Evolutionary conservation across 352 stramenopile genomes (phyloP), one percentile per base, ranked within the genome.

Genomic region (Blastocystis hominis): DNA sequence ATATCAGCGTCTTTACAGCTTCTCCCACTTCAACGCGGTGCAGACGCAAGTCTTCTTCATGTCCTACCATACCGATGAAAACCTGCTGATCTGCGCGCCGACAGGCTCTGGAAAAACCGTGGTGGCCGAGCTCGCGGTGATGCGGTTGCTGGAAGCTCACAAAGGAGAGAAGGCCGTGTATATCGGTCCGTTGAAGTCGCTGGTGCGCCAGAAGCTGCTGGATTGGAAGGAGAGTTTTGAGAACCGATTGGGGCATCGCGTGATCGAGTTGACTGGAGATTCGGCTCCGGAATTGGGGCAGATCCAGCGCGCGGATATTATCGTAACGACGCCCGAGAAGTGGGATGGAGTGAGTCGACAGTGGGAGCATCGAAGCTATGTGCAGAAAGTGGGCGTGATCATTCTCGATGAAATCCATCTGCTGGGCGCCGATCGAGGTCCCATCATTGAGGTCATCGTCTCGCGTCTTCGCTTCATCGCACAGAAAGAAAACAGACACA

Each of bases 341-440:
- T 98, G 95, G 95, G 96, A 99, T 90, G 89, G 97, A 6, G 92
- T 99, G 59, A 98, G 95, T 40, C 91, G 97, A 84, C 93, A 93
- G 50, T 97, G 92, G 90, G 89, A 91, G 30, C 90, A 94, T 50
- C 91, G 92, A 38, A 90, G 92, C 53, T 89, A 95, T 66, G 94
- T 94, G 91, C 78, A 89, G 88, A 90, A 90, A 89, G 93, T 92
- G 86, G 92, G 90, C 9, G 92, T 98, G 9, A 91, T 98, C 9
- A 91, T 99, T 40, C 93, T 98, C 36, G 95, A 98, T 89, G 96
- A 99, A 87, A 96, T 99, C 84, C 97, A 99, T 91, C 91, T 98
- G 38, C 92, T 98, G 3, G 94, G 94, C 46, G 95, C 98, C 86
- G 93, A 97, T n/a, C 91, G 96, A 42, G 97, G 96, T 24, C 95